Conservation (phyloP, 1,284 basidiomycete species). For the Ceratobasidium sp. region DNA sequence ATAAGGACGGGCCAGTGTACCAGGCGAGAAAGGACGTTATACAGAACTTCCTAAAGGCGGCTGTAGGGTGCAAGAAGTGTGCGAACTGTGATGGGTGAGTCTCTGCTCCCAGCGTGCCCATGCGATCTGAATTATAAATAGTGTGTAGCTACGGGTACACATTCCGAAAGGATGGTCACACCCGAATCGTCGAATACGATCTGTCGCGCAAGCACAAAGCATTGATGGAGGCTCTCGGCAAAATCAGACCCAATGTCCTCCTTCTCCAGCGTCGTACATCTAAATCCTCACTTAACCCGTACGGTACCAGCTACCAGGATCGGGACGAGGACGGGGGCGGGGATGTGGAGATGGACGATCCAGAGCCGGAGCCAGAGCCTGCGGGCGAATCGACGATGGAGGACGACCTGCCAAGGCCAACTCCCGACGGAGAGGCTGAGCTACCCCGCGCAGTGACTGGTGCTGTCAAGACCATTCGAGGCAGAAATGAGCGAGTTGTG, state of each 20-base stretch:
- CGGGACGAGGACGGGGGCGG: constrained; percentile 43
- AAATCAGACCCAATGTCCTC: constrained; percentile 78
- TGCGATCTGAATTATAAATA: constrained; percentile 18
- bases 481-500: constrained; percentile 89
- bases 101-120: constrained; percentile 9
- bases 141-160: constrained; percentile 79
- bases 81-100: constrained; percentile 84
- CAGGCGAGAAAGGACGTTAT: constrained; percentile 87
- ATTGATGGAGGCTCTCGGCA: constrained; percentile 65
- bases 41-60: constrained; percentile 81
- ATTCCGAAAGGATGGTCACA: constrained; percentile 92
- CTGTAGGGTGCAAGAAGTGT: constrained; percentile 74
- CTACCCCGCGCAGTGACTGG: constrained; percentile 79
- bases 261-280: constrained; percentile 50
- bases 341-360: constrained; percentile 49
- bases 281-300: constrained; percentile 38
- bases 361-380: constrained; percentile 45
- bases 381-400: constrained; percentile 57
- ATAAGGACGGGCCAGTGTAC: constrained; percentile 91
- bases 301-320: constrained; percentile 44
- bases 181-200: constrained; percentile 95
- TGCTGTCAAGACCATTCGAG: constrained; percentile 76
- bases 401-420: constrained; percentile 63
- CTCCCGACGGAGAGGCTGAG: constrained; percentile 57
- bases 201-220: constrained; percentile 83